A percentile compares a stretch with the other conserved stretches of the same genome.
Conservation (phyloP, 2,329 filamentous ascomycete species). For the Thielaviopsis euricoi region DNA sequence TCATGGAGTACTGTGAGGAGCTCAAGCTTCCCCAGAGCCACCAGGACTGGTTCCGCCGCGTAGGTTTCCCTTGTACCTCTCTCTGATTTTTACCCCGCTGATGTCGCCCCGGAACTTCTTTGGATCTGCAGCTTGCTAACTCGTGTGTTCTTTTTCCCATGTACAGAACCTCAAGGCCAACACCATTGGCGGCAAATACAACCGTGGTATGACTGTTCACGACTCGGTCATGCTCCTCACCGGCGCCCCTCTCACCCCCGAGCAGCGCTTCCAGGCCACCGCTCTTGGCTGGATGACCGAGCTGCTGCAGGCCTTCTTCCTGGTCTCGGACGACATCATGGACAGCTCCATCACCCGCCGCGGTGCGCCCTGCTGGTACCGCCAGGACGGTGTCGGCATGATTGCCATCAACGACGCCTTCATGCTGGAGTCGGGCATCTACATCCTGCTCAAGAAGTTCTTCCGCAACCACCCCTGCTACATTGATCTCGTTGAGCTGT, state of each 20-base stretch:
- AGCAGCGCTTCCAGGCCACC: conserved; percentile 78
- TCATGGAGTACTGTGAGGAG: conserved; percentile 59
- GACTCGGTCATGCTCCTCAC: conserved; percentile 76
- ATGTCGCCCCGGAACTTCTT: too few relatives aligned
- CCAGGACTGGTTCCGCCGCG: conserved; percentile 73
- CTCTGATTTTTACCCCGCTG: too few relatives aligned
- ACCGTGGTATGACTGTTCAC: conserved; percentile 93
- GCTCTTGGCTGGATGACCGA: conserved; percentile 95
- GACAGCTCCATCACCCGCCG: conserved; percentile 88
- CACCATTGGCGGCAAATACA: conserved; percentile 88
- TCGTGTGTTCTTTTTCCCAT: conserved; percentile 12
- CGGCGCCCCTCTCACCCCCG: conserved; percentile 49
- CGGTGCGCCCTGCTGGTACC: conserved; percentile 93
- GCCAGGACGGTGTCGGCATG: conserved; percentile 75
- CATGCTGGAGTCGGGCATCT: conserved; percentile 85
- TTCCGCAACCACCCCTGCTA: conserved; percentile 81
- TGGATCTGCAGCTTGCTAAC: too few relatives aligned
- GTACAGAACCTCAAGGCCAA: conserved; percentile 67
- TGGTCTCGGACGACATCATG: conserved; percentile 98
- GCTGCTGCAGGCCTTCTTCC: conserved; percentile 95
- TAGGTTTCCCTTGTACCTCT: conserved; percentile 22
- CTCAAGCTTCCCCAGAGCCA: conserved; percentile 75
- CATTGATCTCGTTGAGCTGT: conserved; percentile 82
- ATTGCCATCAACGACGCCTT: conserved; percentile 97
- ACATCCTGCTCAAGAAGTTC: conserved; percentile 79